phyloP scores from a whole-genome alignment of 2,329 filamentous ascomycete genomes.

The Orbilia blumenaviensis region DNA sequence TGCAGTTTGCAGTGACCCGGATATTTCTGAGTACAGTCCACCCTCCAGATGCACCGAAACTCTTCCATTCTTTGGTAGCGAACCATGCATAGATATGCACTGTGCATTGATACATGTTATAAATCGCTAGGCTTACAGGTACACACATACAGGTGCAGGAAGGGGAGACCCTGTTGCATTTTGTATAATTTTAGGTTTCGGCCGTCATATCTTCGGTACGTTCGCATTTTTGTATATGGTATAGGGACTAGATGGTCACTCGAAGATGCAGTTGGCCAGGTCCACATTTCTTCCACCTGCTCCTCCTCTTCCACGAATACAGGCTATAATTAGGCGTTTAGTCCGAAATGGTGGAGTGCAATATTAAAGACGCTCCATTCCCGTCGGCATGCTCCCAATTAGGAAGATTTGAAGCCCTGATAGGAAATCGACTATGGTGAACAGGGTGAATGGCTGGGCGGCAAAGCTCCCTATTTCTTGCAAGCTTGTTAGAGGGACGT shows the following conservation, averaged over 20 bases:
- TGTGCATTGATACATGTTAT: slow-evolving; percentile 17
- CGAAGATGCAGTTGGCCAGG: background rate
- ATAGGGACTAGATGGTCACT: background rate
- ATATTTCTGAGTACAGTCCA: background rate
- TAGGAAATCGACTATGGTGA: background rate
- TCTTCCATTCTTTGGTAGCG: slow-evolving; percentile 45
- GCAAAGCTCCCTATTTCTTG: slow-evolving; percentile 1
- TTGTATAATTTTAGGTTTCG: background rate
- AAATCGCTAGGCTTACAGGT: slow-evolving; percentile 20
- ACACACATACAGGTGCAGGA: background rate
- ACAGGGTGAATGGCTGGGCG: background rate
- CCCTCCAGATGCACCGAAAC: slow-evolving; percentile 25
- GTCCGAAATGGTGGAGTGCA: background rate
- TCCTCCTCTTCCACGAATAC: slow-evolving; percentile 1
- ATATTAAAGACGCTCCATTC: slow-evolving; percentile 1
- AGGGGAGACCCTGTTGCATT: slow-evolving; percentile 2
- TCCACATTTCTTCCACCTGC: background rate
- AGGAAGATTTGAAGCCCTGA: background rate
- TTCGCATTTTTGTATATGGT: background rate
- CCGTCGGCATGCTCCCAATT: background rate
- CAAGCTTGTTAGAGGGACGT: background rate
- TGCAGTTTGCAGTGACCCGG: background rate
- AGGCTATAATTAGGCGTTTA: slow-evolving; percentile 17
- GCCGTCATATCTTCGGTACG: background rate
- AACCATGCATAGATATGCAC: slow-evolving; percentile 31